phyloP scores from a whole-genome alignment of 176 grass and related monocot genomes.

The Triticum monococcum region DNA sequence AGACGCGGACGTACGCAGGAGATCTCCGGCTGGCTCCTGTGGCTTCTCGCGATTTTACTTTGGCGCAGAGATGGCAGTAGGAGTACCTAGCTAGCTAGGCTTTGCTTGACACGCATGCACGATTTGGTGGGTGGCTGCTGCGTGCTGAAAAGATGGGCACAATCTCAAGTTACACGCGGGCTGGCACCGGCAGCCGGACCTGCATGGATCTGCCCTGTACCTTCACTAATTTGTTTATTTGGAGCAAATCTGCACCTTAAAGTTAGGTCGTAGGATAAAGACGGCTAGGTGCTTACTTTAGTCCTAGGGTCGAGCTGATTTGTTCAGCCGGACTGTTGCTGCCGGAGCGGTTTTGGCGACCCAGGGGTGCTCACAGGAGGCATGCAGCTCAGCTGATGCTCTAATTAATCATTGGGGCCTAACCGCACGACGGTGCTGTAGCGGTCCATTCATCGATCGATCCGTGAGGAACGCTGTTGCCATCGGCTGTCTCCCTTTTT shows the following conservation, averaged over 20 bases:
- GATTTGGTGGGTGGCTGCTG: neutral
- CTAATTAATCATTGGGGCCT: too few relatives aligned
- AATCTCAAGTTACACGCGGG: neutral
- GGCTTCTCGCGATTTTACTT: neutral
- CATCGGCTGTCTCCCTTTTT: too few relatives aligned
- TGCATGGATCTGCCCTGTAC: neutral
- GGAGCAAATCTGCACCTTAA: neutral
- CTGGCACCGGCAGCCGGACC: neutral
- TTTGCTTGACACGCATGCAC: neutral
- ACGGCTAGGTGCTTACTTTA: neutral
- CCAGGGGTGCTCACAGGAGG: neutral
- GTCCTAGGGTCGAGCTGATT: neutral
- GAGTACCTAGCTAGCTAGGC: neutral
- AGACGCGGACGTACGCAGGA: neutral
- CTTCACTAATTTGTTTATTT: neutral
- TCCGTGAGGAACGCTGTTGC: neutral
- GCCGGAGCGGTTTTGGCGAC: neutral
- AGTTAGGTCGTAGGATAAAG: slow-evolving; percentile 5
- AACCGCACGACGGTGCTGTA: too few relatives aligned
- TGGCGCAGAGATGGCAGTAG: neutral
- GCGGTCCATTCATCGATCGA: too few relatives aligned
- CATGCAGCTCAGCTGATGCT: too few relatives aligned
- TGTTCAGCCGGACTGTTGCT: neutral
- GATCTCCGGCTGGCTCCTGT: neutral
- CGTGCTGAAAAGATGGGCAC: neutral